Percentiles rank a stretch among this genome's conserved stretches.
Conservation (phyloP, 257 asterid genomes). For the Capsicum chinense region DNA sequence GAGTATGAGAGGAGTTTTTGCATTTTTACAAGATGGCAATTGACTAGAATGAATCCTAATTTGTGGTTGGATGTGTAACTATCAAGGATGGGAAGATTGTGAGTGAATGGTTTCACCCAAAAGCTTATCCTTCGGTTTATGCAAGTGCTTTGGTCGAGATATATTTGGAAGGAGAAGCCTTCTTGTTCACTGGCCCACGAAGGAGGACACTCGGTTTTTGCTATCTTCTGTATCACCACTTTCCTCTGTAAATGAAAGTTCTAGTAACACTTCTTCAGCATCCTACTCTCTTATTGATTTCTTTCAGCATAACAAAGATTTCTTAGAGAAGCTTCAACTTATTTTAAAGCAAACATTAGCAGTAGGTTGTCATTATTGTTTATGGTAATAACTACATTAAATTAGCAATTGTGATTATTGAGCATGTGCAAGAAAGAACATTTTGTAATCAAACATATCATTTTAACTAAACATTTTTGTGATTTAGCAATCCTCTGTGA, state of each 20-base stretch:
- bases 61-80: no score
- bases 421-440: neutral
- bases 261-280: conserved; percentile 49
- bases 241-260: conserved; percentile 45
- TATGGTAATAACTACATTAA: neutral
- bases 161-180: conserved; percentile 96
- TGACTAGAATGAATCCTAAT: no score
- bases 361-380: neutral
- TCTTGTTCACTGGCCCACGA: conserved; percentile 93
- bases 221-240: conserved; percentile 87
- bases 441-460: neutral
- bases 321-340: conserved; percentile 15
- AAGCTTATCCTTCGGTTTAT: no score
- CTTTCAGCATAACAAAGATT: neutral
- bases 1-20: no score
- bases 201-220: conserved; percentile 69
- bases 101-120: no score
- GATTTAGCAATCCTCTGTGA: neutral
- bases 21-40: no score
- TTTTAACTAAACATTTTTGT: neutral
- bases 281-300: conserved; percentile 15
- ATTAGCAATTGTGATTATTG: neutral
- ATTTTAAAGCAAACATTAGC: neutral
- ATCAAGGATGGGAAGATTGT: no score
- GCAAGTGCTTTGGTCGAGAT: conserved; percentile 91